These are phyloP conservation scores for Globisporangium nagaii DNA, from an alignment of 352 stramenopile genomes.

Conservation along the genomic window DNA sequence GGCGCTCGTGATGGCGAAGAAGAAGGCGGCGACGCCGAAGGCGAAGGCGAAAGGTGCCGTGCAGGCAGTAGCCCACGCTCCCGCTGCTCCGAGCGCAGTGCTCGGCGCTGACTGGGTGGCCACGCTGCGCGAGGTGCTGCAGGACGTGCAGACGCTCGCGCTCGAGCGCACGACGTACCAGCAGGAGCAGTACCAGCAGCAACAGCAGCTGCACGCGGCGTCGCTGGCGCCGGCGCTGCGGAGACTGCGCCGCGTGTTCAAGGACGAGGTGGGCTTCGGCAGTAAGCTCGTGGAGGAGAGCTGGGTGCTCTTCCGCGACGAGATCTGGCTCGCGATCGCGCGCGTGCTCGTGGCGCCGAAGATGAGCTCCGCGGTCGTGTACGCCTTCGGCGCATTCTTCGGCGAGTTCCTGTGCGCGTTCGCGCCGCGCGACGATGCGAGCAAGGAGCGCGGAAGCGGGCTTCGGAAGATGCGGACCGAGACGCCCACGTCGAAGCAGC, in stretches of 20 bases:
- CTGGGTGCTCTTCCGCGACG: conserved; percentile 56
- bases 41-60: not conserved
- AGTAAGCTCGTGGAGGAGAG: conserved; percentile 39
- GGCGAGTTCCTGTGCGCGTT: conserved; percentile 34
- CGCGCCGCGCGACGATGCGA: conserved; percentile 3
- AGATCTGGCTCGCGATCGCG: conserved; percentile 47
- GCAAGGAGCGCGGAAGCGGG: conserved; percentile 4
- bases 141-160: conserved; percentile 59
- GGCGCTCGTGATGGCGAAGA: not conserved
- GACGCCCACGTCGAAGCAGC: conserved; percentile 6
- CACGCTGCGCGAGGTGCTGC: conserved; percentile 52
- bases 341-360: conserved; percentile 45
- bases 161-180: conserved; percentile 44
- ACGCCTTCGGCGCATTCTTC: conserved; percentile 46
- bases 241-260: conserved; percentile 41
- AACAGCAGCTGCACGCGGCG: conserved; percentile 4
- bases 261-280: conserved; percentile 38
- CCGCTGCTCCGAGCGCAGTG: conserved; percentile 3
- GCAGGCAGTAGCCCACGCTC: not conserved
- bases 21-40: not conserved
- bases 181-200: conserved; percentile 13
- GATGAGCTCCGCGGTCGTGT: conserved; percentile 31
- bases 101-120: conserved; percentile 46
- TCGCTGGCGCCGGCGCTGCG: conserved; percentile 44
- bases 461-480: conserved; percentile 17